A percentile compares a stretch with the other conserved stretches of the same genome.
These are phyloP conservation scores for Pseudogymnoascus sp. DNA, from an alignment of 2,329 filamentous ascomycete genomes.

Conservation along the genomic window DNA sequence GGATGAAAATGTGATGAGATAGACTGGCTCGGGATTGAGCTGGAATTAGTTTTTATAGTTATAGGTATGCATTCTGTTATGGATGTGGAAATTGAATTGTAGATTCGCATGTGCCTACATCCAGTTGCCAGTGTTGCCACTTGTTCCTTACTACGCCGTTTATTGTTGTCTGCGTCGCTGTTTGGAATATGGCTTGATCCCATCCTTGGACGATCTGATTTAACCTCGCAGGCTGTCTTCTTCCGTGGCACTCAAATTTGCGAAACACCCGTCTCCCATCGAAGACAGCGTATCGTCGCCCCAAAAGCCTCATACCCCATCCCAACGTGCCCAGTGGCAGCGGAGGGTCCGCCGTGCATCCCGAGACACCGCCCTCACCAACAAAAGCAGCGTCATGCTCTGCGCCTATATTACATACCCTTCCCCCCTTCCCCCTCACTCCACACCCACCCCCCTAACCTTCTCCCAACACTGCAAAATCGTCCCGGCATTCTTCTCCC, in stretches of 20 bases:
- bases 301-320: not conserved
- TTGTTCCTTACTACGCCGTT: not conserved
- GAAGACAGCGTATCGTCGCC: not conserved
- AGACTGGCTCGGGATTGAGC: not conserved
- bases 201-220: not conserved
- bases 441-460: slow-evolving; percentile 9
- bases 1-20: not conserved
- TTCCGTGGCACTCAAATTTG: not conserved
- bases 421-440: not conserved
- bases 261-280: not conserved
- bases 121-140: not conserved
- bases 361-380: not conserved
- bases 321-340: not conserved
- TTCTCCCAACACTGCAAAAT: slow-evolving; percentile 26
- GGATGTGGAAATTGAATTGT: not conserved
- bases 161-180: not conserved
- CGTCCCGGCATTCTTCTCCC: slow-evolving; percentile 24
- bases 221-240: not conserved
- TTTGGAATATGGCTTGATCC: too few relatives aligned
- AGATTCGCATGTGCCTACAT: not conserved
- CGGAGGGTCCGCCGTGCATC: not conserved
- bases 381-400: not conserved
- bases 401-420: not conserved
- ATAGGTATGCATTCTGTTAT: not conserved
- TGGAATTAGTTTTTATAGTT: not conserved